phyloP scores from a whole-genome alignment of 1,284 basidiomycete genomes.

The Cutaneotrichosporon mucoides region DNA sequence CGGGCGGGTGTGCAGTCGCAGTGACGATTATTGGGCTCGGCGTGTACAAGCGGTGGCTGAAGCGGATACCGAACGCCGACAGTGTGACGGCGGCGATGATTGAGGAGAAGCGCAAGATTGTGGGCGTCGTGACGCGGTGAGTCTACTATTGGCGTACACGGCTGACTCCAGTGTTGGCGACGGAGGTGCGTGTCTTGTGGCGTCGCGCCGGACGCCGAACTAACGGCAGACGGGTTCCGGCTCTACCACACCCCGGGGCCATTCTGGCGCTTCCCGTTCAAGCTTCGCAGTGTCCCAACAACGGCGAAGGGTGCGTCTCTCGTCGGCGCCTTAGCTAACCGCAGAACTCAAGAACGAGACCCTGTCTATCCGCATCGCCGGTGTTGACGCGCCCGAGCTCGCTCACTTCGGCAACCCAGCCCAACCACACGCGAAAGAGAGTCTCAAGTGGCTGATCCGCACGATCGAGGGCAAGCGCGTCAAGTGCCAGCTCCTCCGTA shows the following conservation, averaged over 20 bases:
- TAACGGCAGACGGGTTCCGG: slow-evolving; percentile 53
- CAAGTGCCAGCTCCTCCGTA: slow-evolving; percentile 60
- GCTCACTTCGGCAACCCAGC: slow-evolving; percentile 73
- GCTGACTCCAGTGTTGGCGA: slow-evolving; percentile 65
- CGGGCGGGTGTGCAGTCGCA: slow-evolving; percentile 37
- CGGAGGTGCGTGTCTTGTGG: slow-evolving; percentile 43
- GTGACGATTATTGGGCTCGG: slow-evolving; percentile 50
- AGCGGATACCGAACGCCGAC: slow-evolving; percentile 58
- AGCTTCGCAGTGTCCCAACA: slow-evolving; percentile 61
- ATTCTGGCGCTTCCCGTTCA: slow-evolving; percentile 68
- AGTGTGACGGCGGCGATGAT: slow-evolving; percentile 62
- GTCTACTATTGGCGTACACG: slow-evolving; percentile 18
- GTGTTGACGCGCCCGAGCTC: slow-evolving; percentile 82
- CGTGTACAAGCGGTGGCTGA: slow-evolving; percentile 54
- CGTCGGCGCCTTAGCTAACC: not conserved
- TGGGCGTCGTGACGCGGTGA: slow-evolving; percentile 68
- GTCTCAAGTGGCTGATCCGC: slow-evolving; percentile 64
- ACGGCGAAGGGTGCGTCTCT: slow-evolving; percentile 56
- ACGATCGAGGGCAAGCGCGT: slow-evolving; percentile 54
- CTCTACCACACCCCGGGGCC: slow-evolving; percentile 77
- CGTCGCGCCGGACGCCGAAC: not conserved
- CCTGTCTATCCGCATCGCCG: slow-evolving; percentile 76
- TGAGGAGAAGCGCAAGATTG: slow-evolving; percentile 60
- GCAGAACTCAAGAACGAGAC: slow-evolving; percentile 70
- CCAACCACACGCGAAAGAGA: slow-evolving; percentile 68